Conservation (phyloP, 2,329 filamentous ascomycete genomes). For the Ustulina deusta region DNA sequence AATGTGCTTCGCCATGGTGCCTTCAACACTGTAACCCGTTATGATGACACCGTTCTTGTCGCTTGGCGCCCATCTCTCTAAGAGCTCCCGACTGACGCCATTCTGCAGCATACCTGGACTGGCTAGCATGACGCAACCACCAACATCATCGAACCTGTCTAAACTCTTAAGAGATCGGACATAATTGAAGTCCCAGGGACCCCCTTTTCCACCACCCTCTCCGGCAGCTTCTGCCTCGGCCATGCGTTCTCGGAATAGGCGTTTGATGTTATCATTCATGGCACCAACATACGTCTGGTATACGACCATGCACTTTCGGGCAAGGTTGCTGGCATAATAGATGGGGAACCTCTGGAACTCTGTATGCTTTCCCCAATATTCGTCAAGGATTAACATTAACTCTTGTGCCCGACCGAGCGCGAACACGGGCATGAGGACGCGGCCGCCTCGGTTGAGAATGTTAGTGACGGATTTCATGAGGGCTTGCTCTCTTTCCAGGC, state of each 20-base stretch:
- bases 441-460: conserved; percentile 89
- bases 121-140: conserved; percentile 95
- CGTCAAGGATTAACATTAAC: conserved; percentile 91
- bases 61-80: conserved; percentile 96
- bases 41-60: conserved; percentile 98
- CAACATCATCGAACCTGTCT: conserved; percentile 95
- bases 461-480: conserved; percentile 96
- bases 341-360: conserved; percentile 93
- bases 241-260: conserved; percentile 92
- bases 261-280: conserved; percentile 99
- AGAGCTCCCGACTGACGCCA: conserved; percentile 89
- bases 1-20: conserved; percentile 96
- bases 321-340: conserved; percentile 96
- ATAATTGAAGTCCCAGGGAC: conserved; percentile 96
- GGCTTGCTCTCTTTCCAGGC: conserved; percentile 89
- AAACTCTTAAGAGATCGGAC: conserved; percentile 92
- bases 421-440: conserved; percentile 94
- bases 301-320: conserved; percentile 96
- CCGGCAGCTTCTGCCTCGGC: conserved; percentile 87
- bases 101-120: conserved; percentile 99
- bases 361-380: conserved; percentile 92
- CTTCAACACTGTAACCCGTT: conserved; percentile 97
- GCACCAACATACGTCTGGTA: conserved; percentile 98
- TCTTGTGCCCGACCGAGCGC: conserved; percentile 95
- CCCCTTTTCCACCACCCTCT: conserved; percentile 79